These are phyloP conservation scores for Mastigamoeba balamuthi DNA, from an alignment of 78 protist species.

Conservation along the genomic window DNA sequence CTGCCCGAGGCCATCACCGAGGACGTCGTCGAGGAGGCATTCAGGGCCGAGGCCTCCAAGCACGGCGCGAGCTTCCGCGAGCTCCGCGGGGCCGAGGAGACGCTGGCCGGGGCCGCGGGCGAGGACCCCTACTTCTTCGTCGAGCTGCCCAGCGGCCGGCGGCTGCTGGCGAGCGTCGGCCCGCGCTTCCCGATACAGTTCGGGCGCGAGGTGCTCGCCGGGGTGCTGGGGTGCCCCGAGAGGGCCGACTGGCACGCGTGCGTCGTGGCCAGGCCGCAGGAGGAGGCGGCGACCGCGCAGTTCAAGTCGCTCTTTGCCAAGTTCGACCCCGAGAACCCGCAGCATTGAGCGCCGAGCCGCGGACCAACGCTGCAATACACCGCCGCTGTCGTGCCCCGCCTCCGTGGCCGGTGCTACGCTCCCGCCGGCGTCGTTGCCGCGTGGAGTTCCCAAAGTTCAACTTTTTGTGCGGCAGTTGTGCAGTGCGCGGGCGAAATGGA, in stretches of 20 bases:
- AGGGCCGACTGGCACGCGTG: conserved; percentile 32
- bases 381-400: too few species aligned
- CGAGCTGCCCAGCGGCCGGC: conserved; percentile 1
- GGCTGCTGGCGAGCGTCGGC: not conserved
- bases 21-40: conserved; percentile 1
- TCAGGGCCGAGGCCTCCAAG: not conserved
- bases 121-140: conserved; percentile 12
- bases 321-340: too few species aligned
- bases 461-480: too few species aligned
- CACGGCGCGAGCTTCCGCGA: conserved; percentile 1
- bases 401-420: too few species aligned
- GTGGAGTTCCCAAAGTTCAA: too few species aligned
- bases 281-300: too few species aligned
- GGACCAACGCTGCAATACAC: too few species aligned
- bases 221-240: conserved; percentile 10
- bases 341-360: too few species aligned
- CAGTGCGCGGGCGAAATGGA: too few species aligned
- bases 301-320: too few species aligned
- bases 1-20: not conserved
- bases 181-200: not conserved
- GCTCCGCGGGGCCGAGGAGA: too few species aligned
- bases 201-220: conserved; percentile 12
- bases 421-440: too few species aligned
- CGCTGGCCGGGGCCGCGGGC: not conserved
- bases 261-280: conserved; percentile 1